phyloP scores from a whole-genome alignment of 257 asterid genomes.

The Nicotiana knightiana region DNA sequence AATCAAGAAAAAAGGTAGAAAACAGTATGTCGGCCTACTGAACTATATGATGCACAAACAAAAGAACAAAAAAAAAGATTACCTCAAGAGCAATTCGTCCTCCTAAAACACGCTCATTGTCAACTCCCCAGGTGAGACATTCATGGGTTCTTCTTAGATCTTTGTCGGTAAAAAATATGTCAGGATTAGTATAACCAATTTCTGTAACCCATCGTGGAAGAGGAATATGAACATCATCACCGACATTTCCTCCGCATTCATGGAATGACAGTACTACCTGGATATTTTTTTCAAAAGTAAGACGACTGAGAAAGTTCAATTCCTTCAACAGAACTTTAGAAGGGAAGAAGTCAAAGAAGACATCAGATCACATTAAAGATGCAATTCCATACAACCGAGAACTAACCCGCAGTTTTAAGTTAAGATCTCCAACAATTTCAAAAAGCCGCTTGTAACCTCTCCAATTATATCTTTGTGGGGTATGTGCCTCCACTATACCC shows the following conservation, averaged over 20 bases:
- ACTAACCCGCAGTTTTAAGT: conserved; percentile 59
- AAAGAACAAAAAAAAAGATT: neutral
- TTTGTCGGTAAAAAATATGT: conserved; percentile 62
- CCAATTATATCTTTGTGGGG: conserved; percentile 69
- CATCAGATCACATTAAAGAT: neutral
- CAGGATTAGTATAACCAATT: conserved; percentile 49
- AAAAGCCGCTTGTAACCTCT: conserved; percentile 56
- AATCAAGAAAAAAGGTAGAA: too few species aligned
- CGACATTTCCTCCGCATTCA: conserved; percentile 68
- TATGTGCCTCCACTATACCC: conserved; percentile 39
- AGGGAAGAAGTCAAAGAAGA: neutral
- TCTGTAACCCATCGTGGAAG: conserved; percentile 63
- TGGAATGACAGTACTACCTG: conserved; percentile 81
- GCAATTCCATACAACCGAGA: neutral
- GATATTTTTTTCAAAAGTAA: neutral
- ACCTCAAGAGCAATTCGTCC: conserved; percentile 77
- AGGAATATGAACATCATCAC: conserved; percentile 71
- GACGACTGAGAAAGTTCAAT: neutral
- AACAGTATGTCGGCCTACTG: too few species aligned
- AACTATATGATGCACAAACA: too few species aligned
- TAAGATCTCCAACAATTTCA: conserved; percentile 43
- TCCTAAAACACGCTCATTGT: conserved; percentile 60
- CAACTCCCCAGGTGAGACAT: conserved; percentile 84
- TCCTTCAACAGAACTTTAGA: neutral
- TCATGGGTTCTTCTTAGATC: conserved; percentile 56